phyloP scores from a whole-genome alignment of 2,329 filamentous ascomycete genomes.

The Mycosphaerella sp. region DNA sequence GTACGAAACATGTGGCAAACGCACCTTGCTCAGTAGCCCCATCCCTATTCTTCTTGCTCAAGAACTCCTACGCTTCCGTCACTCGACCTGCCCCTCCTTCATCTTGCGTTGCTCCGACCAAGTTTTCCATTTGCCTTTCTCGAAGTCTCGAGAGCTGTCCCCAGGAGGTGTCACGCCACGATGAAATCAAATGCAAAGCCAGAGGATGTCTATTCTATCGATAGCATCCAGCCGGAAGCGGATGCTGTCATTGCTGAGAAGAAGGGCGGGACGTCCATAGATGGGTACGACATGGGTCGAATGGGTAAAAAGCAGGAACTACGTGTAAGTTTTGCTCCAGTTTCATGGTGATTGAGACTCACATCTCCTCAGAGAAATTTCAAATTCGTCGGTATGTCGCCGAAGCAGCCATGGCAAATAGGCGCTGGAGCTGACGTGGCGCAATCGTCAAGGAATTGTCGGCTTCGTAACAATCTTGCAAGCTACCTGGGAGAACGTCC shows the following conservation, averaged over 20 bases:
- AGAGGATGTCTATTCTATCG: conserved; percentile 25
- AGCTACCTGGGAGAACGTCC: conserved; percentile 50
- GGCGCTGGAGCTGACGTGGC: not conserved
- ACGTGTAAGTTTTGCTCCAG: conserved; percentile 30
- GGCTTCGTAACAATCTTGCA: conserved; percentile 51
- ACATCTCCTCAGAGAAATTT: conserved; percentile 12
- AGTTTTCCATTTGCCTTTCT: not conserved
- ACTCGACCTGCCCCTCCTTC: not conserved
- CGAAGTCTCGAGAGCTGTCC: not conserved
- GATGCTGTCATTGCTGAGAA: conserved; percentile 18
- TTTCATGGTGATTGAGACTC: not conserved
- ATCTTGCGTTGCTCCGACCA: conserved; percentile 7
- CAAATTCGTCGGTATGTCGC: conserved; percentile 14
- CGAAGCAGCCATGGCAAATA: not conserved
- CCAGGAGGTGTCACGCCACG: not conserved
- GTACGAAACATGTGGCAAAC: conserved; percentile 12
- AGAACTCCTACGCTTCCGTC: conserved; percentile 6
- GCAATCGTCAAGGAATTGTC: conserved; percentile 39
- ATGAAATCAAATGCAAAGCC: conserved; percentile 19
- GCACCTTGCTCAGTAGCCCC: conserved; percentile 11
- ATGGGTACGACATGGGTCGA: conserved; percentile 44
- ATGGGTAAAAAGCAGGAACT: conserved; percentile 49
- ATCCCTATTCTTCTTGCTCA: conserved; percentile 4
- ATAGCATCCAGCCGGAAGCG: conserved; percentile 18
- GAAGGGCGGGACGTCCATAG: conserved; percentile 31